phyloP scores from a whole-genome alignment of 1,139 yeast genomes.

The Williopsis jadinii region DNA sequence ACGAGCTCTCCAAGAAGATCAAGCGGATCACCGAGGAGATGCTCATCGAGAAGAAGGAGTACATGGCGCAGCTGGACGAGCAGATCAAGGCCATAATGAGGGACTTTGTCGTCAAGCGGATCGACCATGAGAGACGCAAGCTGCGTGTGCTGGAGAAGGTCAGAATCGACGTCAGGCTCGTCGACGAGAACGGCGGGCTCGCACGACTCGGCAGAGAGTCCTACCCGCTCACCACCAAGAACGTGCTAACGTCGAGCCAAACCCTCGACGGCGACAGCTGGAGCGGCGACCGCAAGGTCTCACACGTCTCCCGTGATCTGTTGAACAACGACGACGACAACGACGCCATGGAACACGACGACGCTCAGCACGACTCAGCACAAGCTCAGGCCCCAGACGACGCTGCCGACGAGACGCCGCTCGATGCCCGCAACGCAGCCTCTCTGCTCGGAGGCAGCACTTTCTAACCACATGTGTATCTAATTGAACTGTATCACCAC shows the following conservation, averaged over 20 bases:
- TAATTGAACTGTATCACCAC: neutral
- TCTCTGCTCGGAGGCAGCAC: conserved; percentile 69
- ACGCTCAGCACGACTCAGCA: too few relatives aligned
- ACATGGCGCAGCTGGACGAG: conserved; percentile 47
- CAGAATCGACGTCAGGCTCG: conserved; percentile 65
- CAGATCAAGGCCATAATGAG: conserved; percentile 51
- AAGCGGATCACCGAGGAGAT: conserved; percentile 82
- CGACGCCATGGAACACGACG: too few relatives aligned
- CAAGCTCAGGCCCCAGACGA: conserved; percentile 1
- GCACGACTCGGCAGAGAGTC: conserved; percentile 77
- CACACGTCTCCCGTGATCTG: conserved; percentile 15
- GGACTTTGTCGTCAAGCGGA: conserved; percentile 58
- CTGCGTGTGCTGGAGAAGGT: conserved; percentile 70
- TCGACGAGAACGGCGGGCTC: conserved; percentile 75
- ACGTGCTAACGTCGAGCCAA: conserved; percentile 33
- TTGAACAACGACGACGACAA: too few relatives aligned
- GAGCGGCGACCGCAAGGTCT: conserved; percentile 44
- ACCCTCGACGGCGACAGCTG: conserved; percentile 54
- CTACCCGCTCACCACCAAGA: conserved; percentile 32
- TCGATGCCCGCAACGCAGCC: conserved; percentile 84
- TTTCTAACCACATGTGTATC: conserved; percentile 27
- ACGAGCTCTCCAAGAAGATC: conserved; percentile 65
- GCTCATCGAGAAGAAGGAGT: conserved; percentile 62
- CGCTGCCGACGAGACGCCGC: conserved; percentile 16
- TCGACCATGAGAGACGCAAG: conserved; percentile 82